phyloP scores from a whole-genome alignment of 2,329 filamentous ascomycete species.

The Colletotrichum brevisporum region DNA sequence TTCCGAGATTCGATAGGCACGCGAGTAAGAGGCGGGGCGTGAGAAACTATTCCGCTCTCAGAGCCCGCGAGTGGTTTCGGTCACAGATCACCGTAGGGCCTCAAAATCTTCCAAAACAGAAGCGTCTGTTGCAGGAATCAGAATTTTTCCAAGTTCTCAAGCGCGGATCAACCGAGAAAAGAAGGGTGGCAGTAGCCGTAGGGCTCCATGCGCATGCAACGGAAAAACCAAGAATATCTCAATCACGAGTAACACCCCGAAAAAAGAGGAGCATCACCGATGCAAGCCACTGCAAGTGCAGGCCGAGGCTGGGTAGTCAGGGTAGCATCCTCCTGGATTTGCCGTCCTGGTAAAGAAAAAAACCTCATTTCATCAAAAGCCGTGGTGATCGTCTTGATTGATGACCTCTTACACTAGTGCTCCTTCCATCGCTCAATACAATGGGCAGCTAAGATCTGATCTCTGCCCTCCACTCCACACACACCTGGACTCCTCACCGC shows the following conservation, averaged over 20 bases:
- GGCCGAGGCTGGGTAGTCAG: constrained; percentile 1
- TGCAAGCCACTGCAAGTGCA: no score
- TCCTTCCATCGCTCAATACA: constrained; percentile 5
- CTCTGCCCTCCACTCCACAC: constrained; percentile 25
- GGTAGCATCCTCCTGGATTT: not conserved
- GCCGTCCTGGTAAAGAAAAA: no score
- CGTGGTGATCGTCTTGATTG: constrained; percentile 4
- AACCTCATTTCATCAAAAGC: no score
- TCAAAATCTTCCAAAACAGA: not conserved
- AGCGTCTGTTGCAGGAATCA: not conserved
- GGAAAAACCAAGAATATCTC: constrained; percentile 10
- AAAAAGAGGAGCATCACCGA: not conserved
- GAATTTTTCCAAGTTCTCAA: not conserved
- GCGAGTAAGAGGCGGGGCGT: no score
- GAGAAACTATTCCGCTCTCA: no score
- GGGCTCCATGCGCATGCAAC: constrained; percentile 9
- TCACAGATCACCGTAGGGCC: not conserved
- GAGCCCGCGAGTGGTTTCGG: no score
- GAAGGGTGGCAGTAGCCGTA: not conserved
- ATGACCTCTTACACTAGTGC: constrained; percentile 2
- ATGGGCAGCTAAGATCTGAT: constrained; percentile 28
- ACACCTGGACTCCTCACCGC: constrained; percentile 19
- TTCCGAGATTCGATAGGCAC: no score
- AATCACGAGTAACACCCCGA: not conserved
- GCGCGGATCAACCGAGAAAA: no score